Percentiles rank a stretch among this genome's conserved stretches.
Conservation (phyloP, 805 yeast genomes). For the Hyphopichia homilentoma region DNA sequence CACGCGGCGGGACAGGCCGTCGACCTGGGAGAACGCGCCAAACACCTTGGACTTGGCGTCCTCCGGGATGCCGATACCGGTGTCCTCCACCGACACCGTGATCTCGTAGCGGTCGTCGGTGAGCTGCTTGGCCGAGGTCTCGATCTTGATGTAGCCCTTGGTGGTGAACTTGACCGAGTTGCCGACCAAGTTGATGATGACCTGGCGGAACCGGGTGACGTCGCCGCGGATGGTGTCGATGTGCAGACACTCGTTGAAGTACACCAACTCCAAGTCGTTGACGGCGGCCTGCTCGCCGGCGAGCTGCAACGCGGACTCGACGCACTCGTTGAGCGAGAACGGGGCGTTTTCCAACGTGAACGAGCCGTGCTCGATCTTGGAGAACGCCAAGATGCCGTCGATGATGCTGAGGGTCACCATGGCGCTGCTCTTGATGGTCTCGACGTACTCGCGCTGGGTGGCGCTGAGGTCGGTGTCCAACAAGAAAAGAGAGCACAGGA, state of each 20-base stretch:
- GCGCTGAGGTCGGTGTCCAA: slow-evolving; percentile 43
- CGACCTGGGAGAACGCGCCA: slow-evolving; percentile 55
- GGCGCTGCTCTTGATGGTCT: slow-evolving; percentile 48
- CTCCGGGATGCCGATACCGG: slow-evolving; percentile 53
- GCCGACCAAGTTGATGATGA: slow-evolving; percentile 49
- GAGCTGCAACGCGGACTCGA: slow-evolving; percentile 45
- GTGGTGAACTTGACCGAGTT: slow-evolving; percentile 52
- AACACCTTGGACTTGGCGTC: slow-evolving; percentile 43
- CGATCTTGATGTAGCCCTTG: slow-evolving; percentile 39
- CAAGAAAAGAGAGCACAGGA: slow-evolving; percentile 47
- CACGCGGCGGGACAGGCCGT: slow-evolving; percentile 47
- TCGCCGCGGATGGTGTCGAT: slow-evolving; percentile 43
- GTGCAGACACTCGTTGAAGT: slow-evolving; percentile 37
- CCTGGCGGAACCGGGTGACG: slow-evolving; percentile 47
- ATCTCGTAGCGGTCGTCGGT: slow-evolving; percentile 33
- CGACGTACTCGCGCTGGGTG: slow-evolving; percentile 48
- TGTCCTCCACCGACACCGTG: slow-evolving; percentile 40
- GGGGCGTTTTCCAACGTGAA: slow-evolving; percentile 41
- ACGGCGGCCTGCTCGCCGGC: slow-evolving; percentile 46
- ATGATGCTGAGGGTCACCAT: slow-evolving; percentile 50
- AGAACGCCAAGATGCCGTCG: slow-evolving; percentile 52
- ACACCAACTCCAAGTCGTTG: slow-evolving; percentile 43
- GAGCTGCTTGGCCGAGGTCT: slow-evolving; percentile 26
- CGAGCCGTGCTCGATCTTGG: slow-evolving; percentile 54
- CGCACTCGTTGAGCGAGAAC: slow-evolving; percentile 41